Evolutionary conservation across 2,329 filamentous ascomycete species (phyloP).

Genomic region (Beauveria rudraprayagi): DNA sequence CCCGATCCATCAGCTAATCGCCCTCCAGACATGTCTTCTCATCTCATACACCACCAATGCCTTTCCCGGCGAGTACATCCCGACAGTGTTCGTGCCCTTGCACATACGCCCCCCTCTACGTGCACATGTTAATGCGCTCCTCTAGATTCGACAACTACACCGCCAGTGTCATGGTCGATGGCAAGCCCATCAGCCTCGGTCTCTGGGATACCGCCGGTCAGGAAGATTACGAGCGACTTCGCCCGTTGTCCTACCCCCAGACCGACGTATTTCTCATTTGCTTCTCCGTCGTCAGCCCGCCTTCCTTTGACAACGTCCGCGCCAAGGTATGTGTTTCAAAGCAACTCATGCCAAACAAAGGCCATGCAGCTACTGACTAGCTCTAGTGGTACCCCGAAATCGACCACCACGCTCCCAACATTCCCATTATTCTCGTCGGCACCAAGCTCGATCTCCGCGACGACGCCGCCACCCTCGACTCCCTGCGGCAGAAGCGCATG

Average conservation of each 20-base stretch:
- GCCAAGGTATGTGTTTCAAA: constrained; percentile 65
- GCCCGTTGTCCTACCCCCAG: constrained; percentile 93
- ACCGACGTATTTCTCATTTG: constrained; percentile 98
- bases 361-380: not conserved
- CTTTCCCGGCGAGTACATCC: constrained; percentile 99
- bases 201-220: constrained; percentile 98
- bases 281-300: constrained; percentile 95
- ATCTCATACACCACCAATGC: constrained; percentile 99
- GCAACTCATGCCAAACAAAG: not conserved
- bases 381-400: constrained; percentile 92
- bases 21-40: constrained; percentile 80
- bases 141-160: constrained; percentile 96
- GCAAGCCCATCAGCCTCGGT: constrained; percentile 92
- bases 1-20: constrained; percentile 20
- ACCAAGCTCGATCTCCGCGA: constrained; percentile 95
- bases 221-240: constrained; percentile 94
- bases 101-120: constrained; percentile 7
- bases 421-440: constrained; percentile 93
- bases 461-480: constrained; percentile 73
- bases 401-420: constrained; percentile 88
- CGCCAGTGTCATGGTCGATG: constrained; percentile 97
- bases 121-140: constrained; percentile 15
- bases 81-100: constrained; percentile 70
- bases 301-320: constrained; percentile 98
- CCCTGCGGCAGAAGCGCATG: constrained; percentile 86